A percentile compares a stretch with the other conserved stretches of the same genome.
Evolutionary conservation across 495 filamentous ascomycete genomes (phyloP).

Genomic region (Cetradonia linearis): DNA sequence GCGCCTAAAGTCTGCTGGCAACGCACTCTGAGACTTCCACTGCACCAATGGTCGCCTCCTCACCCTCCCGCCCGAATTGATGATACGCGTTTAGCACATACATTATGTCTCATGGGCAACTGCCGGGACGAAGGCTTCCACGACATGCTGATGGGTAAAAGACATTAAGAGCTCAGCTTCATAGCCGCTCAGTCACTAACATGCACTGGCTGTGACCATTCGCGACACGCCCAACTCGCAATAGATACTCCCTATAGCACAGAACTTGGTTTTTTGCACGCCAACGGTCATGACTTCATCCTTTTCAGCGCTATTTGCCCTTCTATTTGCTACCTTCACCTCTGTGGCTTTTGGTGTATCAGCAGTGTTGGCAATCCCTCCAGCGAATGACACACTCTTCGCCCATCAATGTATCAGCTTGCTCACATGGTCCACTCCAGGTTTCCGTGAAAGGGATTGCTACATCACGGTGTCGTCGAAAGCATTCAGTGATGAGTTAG

Average conservation of each 20-base stretch:
- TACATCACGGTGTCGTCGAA: neutral
- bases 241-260: neutral
- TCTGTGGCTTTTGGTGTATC: neutral
- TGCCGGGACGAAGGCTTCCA: neutral
- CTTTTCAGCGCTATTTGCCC: neutral
- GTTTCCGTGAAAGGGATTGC: neutral
- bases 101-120: neutral
- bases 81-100: neutral
- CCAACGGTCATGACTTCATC: neutral
- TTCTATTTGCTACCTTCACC: neutral
- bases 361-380: neutral
- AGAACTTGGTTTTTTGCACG: neutral
- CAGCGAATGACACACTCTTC: neutral
- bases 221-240: neutral
- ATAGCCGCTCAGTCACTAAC: neutral
- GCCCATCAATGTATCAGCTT: constrained; percentile 1
- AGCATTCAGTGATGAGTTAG: neutral
- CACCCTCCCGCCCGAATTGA: neutral
- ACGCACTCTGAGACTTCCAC: neutral
- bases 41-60: neutral
- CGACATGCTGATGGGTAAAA: neutral
- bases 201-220: neutral
- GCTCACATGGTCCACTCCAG: neutral
- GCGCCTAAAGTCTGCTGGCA: neutral
- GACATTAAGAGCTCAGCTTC: neutral